These are phyloP conservation scores for Ophiocordyceps camponoti-floridani DNA, from an alignment of 2,329 filamentous ascomycete species.

Conservation along the genomic window DNA sequence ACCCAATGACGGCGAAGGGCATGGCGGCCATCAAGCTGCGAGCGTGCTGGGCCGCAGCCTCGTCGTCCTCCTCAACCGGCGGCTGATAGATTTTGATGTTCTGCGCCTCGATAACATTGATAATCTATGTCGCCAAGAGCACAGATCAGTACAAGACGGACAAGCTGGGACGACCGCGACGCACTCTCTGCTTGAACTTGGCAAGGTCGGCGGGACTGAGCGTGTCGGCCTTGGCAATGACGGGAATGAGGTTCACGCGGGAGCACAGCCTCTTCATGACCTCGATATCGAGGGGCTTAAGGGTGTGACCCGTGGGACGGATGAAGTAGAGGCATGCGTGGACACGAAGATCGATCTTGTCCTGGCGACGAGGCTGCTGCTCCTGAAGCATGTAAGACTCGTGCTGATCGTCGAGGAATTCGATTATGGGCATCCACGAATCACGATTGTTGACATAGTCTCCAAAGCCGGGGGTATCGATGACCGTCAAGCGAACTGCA, in stretches of 20 bases:
- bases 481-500: constrained; percentile 89
- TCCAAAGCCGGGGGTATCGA: constrained; percentile 96
- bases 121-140: constrained; percentile 42
- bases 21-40: constrained; percentile 89
- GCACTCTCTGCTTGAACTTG: constrained; percentile 89
- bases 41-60: constrained; percentile 86
- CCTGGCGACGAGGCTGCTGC: constrained; percentile 91
- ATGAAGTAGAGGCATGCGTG: constrained; percentile 99
- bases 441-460: constrained; percentile 99
- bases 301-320: constrained; percentile 89
- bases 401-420: constrained; percentile 99
- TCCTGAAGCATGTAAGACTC: constrained; percentile 99
- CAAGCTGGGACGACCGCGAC: neutral
- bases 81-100: constrained; percentile 99
- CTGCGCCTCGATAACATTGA: constrained; percentile 89
- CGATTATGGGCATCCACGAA: constrained; percentile 99
- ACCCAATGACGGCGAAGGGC: constrained; percentile 97
- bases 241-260: constrained; percentile 93
- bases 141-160: neutral
- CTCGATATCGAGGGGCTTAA: constrained; percentile 98
- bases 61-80: constrained; percentile 93
- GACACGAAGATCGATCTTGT: constrained; percentile 98
- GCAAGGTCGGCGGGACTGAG: constrained; percentile 81
- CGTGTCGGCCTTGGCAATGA: constrained; percentile 97
- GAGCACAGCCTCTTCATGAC: constrained; percentile 99